phyloP scores from a whole-genome alignment of 768 basidiomycete species.

The Calocera viscosa region DNA sequence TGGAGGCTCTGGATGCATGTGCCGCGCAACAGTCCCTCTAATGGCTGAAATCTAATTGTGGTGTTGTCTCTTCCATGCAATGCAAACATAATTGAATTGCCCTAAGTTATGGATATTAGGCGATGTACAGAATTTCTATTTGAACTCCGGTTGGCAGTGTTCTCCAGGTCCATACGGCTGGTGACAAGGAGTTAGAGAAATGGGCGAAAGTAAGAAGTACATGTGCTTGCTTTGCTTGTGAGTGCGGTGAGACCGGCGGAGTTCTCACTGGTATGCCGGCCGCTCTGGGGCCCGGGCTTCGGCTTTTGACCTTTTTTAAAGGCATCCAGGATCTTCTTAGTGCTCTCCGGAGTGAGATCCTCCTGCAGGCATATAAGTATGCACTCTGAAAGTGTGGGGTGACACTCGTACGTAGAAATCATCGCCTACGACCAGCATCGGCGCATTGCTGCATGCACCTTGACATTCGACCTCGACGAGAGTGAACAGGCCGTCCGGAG shows the following conservation, averaged over 20 bases:
- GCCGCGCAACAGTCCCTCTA: too few species aligned
- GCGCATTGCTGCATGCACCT: slow-evolving; percentile 95
- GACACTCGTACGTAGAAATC: slow-evolving; percentile 69
- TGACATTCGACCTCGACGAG: slow-evolving; percentile 97
- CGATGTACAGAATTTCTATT: slow-evolving; percentile 32
- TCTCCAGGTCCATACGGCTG: slow-evolving; percentile 93
- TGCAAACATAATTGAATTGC: too few species aligned
- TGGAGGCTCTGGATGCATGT: too few species aligned
- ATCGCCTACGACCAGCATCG: slow-evolving; percentile 91
- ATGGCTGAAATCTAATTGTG: too few species aligned
- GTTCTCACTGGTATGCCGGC: slow-evolving; percentile 81
- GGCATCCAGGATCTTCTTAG: slow-evolving; percentile 30
- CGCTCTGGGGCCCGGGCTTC: slow-evolving; percentile 86
- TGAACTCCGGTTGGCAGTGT: slow-evolving; percentile 74
- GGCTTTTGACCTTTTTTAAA: slow-evolving; percentile 57
- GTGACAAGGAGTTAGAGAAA: slow-evolving; percentile 13
- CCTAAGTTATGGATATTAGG: not conserved
- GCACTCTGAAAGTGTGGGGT: slow-evolving; percentile 10
- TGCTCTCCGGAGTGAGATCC: slow-evolving; percentile 35
- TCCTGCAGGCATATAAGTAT: slow-evolving; percentile 21
- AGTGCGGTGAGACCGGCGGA: slow-evolving; percentile 79
- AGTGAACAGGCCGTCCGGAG: slow-evolving; percentile 91
- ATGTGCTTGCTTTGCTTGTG: slow-evolving; percentile 50
- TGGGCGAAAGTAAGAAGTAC: too few species aligned
- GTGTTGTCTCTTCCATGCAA: too few species aligned